Evolutionary conservation across 2,329 filamentous ascomycete species (phyloP), one percentile per base, ranked within the genome.

Genomic region (Colletotrichum higginsianum): DNA sequence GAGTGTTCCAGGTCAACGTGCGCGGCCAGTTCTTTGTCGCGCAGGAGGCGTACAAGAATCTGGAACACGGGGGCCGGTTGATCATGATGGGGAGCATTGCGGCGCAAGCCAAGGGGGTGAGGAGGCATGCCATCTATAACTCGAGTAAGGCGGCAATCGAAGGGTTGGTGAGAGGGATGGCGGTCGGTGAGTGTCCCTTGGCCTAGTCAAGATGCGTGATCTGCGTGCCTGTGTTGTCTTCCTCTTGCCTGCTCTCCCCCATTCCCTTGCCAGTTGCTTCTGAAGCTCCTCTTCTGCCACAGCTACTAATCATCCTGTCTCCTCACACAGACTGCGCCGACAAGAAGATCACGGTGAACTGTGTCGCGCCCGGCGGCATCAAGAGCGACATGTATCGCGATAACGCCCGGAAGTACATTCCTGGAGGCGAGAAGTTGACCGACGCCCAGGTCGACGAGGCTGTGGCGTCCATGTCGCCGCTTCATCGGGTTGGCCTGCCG

Each of bases 141-240:
- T 92, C 89, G 15, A 90, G 86, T 80, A 95, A 94, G 86, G 93
- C 91, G 76, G 90, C 92, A 40, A 90, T 94, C 72, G 92, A 94
- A 81, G 91, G 91, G 9, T 93, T 94, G 81, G 91, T 93, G 75
- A 91, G 93, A 79, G 90, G 88, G 75, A 92, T 94, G 82, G 90
- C 92, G 3, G 91, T 90, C 55, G 91, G 40, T 42, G 40, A 42
- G 40, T 42, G 40, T 13, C 40, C 13, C 4, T 42, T 42, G 40
- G 13, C 40, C 9, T 12, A 8, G 9, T 42, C 40, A 13, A 42
- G 9, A 42, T 42, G 40, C 26, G 3, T 26, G 26, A 26, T 26
- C 3, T 4, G 26, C 26, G 26, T 26, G 4, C 26, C 40, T 42
- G 9, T 12, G 9, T 13, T 40, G 8, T 13, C 8, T 13, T 42